Evolutionary conservation across 2,329 filamentous ascomycete genomes (phyloP), one percentile per base, ranked within the genome.

Genomic region (Xylaria sp.): DNA sequence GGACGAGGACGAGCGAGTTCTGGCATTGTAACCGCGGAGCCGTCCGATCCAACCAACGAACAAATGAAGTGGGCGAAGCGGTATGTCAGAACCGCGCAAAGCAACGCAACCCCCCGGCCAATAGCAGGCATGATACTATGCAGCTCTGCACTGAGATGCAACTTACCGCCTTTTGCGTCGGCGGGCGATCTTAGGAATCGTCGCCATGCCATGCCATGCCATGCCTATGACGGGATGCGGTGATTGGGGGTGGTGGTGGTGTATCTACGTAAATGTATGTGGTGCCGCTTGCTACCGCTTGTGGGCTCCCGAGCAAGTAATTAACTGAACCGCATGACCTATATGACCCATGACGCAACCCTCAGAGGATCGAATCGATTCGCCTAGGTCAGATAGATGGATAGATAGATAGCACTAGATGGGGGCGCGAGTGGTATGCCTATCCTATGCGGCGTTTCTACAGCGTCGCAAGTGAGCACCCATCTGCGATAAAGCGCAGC

Each of bases 91-190:
- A 39, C 61, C 8, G 34, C 45, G 36, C 45, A 42, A 36, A 57
- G 39, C 48, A 27, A 51, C 48, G 21, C 21, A 51, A 24, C 21
- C 24, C 34, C 61, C 56, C 56, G 42, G 58, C 53, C 34, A 65
- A 65, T 62, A 65, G 14, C 45, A 27, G 17, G 42, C 24, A 51
- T 21, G 56, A 54, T 53, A 21, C 11, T 56, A 53, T 68, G 45
- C 45, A 61, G 42, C 27, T 60, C 27, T 27, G 56, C 39, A 24
- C 57, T 58, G n/a, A 47, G n/a, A 65, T 69, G 63, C 63, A 61
- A 63, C 67, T 66, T 66, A 66, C 63, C 67, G 67, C 67, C 58
- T 62, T 69, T 69, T 66, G 54, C 54, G 63, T 63, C 47, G 24
- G 36, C 9, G 39, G 39, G 58, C 48, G 45, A 66, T 69, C 67